Evolutionary conservation across 208 protist genomes (phyloP).

Genomic region (Trypanosoma theileri): DNA sequence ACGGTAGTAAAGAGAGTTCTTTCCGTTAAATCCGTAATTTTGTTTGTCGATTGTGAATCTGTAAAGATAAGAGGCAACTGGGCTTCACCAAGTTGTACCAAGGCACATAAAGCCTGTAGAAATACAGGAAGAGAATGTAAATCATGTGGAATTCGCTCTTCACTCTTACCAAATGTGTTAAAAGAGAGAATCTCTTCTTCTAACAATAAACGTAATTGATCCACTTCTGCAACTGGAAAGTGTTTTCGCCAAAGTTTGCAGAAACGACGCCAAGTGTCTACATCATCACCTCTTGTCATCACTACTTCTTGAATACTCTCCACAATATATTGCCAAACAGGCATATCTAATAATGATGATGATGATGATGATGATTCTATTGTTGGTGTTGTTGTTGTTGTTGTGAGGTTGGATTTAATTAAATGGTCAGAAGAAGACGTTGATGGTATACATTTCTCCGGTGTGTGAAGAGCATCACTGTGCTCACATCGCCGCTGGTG

Average conservation of each 20-base stretch:
- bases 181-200: conserved; percentile 18
- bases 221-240: conserved; percentile 3
- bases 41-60: no score
- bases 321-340: conserved; percentile 21
- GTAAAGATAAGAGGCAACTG: neutral
- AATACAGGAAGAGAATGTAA: conserved; percentile 27
- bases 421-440: no score
- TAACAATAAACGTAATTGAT: neutral
- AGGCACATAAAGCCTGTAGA: conserved; percentile 26
- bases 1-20: conserved; percentile 12
- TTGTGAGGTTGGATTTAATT: no score
- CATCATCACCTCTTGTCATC: neutral
- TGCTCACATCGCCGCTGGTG: no score
- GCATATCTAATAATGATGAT: neutral
- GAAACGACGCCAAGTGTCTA: conserved; percentile 9
- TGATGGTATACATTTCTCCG: no score
- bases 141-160: conserved; percentile 22
- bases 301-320: conserved; percentile 19
- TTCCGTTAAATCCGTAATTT: neutral
- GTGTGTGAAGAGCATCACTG: no score
- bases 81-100: conserved; percentile 13
- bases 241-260: conserved; percentile 23
- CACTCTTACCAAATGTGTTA: neutral
- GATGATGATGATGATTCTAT: no score
- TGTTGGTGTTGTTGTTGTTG: no score